Conservation (phyloP, 441 rosid genomes). For the Erodium trifolium region DNA sequence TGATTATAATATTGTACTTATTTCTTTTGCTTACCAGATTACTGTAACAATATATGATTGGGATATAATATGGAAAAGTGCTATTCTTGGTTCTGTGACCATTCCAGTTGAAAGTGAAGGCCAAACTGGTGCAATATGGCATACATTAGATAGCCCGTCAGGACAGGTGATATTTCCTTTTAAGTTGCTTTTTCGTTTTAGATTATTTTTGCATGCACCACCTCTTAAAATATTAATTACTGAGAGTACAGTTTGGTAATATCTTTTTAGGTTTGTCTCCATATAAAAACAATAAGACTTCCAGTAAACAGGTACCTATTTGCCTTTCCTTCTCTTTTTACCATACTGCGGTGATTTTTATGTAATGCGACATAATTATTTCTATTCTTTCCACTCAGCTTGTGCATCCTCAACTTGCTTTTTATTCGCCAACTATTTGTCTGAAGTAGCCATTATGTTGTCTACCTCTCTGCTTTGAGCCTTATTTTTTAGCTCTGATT, state of each 20-base stretch:
- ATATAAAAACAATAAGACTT: slow-evolving; percentile 64
- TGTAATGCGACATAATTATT: background rate
- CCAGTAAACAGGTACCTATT: slow-evolving; percentile 54
- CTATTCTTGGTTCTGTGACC: slow-evolving; percentile 90
- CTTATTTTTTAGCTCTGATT: background rate
- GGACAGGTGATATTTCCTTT: slow-evolving; percentile 61
- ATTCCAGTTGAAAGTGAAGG: slow-evolving; percentile 81
- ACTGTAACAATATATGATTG: slow-evolving; percentile 92
- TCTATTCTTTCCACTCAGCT: background rate
- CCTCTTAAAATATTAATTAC: slow-evolving; percentile 12
- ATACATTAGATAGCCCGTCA: slow-evolving; percentile 77
- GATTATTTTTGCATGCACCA: slow-evolving; percentile 3
- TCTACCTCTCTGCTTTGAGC: background rate
- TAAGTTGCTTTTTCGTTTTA: slow-evolving; percentile 8
- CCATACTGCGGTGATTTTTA: background rate
- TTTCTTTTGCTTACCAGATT: slow-evolving; percentile 41
- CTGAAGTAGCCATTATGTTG: background rate
- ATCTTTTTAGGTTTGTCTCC: slow-evolving; percentile 74
- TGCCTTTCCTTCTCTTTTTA: slow-evolving; percentile 13
- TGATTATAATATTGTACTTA: slow-evolving; percentile 11
- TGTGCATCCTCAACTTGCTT: background rate
- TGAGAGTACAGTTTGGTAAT: slow-evolving; percentile 19
- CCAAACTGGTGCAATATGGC: slow-evolving; percentile 84
- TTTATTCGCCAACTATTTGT: background rate
- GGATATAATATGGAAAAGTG: slow-evolving; percentile 99